A percentile compares a stretch with the other conserved stretches of the same genome.
Evolutionary conservation across 1,284 basidiomycete genomes (phyloP).

Genomic region (Heliocybe sulcata): DNA sequence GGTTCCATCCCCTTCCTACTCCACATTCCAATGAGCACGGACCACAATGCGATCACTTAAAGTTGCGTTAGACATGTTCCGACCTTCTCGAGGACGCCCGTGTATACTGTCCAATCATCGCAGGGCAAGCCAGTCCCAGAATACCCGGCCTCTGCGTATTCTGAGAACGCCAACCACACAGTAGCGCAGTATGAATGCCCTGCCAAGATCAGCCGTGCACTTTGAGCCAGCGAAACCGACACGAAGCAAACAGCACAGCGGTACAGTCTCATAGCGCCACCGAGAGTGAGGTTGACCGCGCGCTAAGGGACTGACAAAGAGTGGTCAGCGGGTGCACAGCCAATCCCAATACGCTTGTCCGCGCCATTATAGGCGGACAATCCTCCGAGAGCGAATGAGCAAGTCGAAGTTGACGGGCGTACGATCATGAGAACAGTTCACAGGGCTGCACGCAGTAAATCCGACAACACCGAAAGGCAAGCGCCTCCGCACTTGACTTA

Average conservation of each 20-base stretch:
- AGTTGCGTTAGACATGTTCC: not conserved
- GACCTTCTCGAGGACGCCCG: not conserved
- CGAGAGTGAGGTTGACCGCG: not conserved
- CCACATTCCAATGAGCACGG: not conserved
- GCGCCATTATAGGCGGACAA: not conserved
- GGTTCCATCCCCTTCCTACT: not conserved
- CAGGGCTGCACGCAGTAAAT: not conserved
- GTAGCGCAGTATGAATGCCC: not conserved
- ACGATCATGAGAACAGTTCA: not conserved
- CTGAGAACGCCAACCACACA: not conserved
- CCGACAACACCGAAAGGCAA: not conserved
- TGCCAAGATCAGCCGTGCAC: not conserved
- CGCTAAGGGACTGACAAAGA: not conserved
- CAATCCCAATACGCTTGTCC: not conserved
- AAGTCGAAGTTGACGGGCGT: not conserved
- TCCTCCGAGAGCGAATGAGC: not conserved
- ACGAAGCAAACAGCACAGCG: not conserved
- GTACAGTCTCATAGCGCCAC: not conserved
- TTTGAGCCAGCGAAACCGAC: not conserved
- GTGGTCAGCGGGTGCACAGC: not conserved
- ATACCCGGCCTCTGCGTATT: not conserved
- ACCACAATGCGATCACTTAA: not conserved
- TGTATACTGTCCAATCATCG: not conserved
- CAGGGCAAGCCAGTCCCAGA: not conserved
- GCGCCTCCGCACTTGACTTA: too few species aligned